Conservation (phyloP, 495 filamentous ascomycete genomes). For the Talaromyces borbonicus region DNA sequence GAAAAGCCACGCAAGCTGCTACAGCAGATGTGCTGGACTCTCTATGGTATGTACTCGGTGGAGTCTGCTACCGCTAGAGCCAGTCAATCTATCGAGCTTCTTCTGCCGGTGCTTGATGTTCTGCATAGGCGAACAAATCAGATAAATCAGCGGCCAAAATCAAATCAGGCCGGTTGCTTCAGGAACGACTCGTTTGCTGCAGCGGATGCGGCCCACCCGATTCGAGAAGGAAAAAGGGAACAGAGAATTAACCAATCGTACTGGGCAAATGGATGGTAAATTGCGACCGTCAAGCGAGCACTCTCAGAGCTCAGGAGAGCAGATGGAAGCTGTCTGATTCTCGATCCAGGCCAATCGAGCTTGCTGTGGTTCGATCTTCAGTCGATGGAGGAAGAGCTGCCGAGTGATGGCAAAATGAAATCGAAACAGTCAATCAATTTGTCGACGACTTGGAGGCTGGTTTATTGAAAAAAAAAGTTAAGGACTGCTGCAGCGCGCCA, state of each 20-base stretch:
- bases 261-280: not conserved
- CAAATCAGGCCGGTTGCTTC: not conserved
- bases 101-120: not conserved
- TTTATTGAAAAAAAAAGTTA: too few species aligned
- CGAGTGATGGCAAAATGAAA: too few species aligned
- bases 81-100: not conserved
- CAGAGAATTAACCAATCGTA: not conserved
- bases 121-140: too few species aligned
- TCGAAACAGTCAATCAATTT: too few species aligned
- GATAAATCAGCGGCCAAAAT: too few species aligned
- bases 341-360: not conserved
- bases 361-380: too few species aligned
- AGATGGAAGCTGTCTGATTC: too few species aligned
- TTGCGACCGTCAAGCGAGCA: not conserved
- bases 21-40: not conserved
- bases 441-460: not conserved
- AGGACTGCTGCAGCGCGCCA: too few species aligned
- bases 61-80: not conserved
- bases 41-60: slow-evolving; percentile 1
- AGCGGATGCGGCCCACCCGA: not conserved
- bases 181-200: not conserved
- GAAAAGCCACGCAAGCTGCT: too few species aligned
- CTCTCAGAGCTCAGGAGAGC: not conserved
- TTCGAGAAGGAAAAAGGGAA: not conserved
- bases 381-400: too few species aligned